These are phyloP conservation scores for Aphanomyces cochlioides DNA, from an alignment of 352 stramenopile genomes.

Conservation along the genomic window DNA sequence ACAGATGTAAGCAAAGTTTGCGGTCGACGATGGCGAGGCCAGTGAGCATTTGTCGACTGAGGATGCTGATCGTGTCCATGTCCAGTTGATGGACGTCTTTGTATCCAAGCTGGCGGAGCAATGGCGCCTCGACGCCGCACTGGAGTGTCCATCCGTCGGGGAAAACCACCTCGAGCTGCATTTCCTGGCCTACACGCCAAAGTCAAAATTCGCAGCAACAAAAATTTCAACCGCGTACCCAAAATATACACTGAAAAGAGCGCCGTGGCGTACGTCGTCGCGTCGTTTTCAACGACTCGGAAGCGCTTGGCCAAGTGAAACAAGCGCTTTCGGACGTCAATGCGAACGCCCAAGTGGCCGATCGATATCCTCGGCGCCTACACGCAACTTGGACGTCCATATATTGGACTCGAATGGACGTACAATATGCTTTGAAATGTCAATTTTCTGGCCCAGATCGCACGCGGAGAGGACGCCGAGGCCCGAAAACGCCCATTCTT, in stretches of 20 bases:
- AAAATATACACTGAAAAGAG: constrained; percentile 17
- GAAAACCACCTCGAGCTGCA: constrained; percentile 25
- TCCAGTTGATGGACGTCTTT: constrained; percentile 12
- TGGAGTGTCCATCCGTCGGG: not conserved
- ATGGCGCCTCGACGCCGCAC: not conserved
- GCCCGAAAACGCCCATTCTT: constrained; percentile 17
- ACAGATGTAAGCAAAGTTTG: constrained; percentile 8
- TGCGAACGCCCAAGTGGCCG: constrained; percentile 8
- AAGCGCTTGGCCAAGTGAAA: constrained; percentile 22
- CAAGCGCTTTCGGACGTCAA: constrained; percentile 12
- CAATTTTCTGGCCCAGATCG: constrained; percentile 1
- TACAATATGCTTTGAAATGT: constrained; percentile 29
- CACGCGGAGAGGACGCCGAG: not conserved
- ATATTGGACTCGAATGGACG: no score
- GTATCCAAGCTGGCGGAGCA: constrained; percentile 15
- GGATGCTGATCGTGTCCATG: constrained; percentile 15
- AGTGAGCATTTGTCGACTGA: constrained; percentile 30
- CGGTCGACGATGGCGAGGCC: constrained; percentile 10
- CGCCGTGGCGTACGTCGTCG: not conserved
- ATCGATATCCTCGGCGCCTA: constrained; percentile 14
- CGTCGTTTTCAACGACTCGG: not conserved
- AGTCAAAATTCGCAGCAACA: not conserved
- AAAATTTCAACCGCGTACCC: constrained; percentile 13
- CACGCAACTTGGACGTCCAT: no score
- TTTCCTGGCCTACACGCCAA: not conserved